Base-by-base conservation (phyloP, 352 stramenopile genomes). In the Globisporangium sylvaticum region DNA sequence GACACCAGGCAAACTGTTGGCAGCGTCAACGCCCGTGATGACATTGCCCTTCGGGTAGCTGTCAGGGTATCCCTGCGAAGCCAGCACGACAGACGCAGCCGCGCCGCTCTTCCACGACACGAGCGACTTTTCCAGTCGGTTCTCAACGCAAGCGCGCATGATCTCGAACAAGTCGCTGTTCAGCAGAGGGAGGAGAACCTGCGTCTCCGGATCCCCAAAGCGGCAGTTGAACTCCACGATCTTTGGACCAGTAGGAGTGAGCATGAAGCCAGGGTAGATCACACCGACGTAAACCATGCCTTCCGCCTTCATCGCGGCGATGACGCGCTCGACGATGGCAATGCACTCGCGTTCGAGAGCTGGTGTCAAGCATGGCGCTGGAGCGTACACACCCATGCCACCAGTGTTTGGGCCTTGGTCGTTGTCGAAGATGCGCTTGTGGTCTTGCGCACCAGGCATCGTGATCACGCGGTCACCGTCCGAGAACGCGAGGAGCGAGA, bases 181-280 rank as follows among this genome's bases (percentile, higher is more conserved):
- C 48, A 99, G 85, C 25, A 99, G 84, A 34, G 97, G 97, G 52
- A 99, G 85, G 39, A 99, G 72, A 32, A 99, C 97, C 67, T 99
- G 95, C 1, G 97, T 99, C 84, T 99, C 98, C 14, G 98, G 98
- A 78, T 99, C 98, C 65, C 98, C 98, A 69, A 99, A 99, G 63
- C 98, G 94, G 73, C 97, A 99, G 82, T 99, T 99, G 78, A 98
- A 99, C 89, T 99, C 98, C 20, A 99, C 88, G 31, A 99, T 95
- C 72, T 98, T 97, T 4, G 97, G 96, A 18, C 88, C 90, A 1
- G 60, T 84, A 3, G 79, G 80, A 34, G 87, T 97, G 14, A 97
- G 73, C 97, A 99, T 99, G 80, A 99, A 99, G 58, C 98, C 98
- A 39, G 95, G 96, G 81, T 99, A 99, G 31, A 99, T 83, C 25